phyloP scores from a whole-genome alignment of 73 alveolate genomes.

The Tetrahymena borealis region DNA sequence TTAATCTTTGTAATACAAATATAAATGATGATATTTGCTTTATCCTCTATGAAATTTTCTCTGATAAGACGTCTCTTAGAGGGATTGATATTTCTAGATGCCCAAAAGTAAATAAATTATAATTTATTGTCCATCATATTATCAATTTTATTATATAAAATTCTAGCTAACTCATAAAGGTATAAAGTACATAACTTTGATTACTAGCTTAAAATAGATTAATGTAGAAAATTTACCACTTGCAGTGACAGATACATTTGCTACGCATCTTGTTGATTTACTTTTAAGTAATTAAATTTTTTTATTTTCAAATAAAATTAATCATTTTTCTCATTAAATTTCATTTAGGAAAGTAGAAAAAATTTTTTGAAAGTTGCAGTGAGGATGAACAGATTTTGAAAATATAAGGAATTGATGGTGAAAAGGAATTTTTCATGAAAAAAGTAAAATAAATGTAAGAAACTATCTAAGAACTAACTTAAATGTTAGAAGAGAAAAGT shows the following conservation, averaged over 20 bases:
- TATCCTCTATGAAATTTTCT: not conserved
- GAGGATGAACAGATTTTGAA: not conserved
- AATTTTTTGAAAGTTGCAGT: not conserved
- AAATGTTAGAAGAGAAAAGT: not conserved
- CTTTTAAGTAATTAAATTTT: not conserved
- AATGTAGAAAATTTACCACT: not conserved
- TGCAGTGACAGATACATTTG: not conserved
- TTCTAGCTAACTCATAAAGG: not conserved
- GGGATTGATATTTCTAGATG: not conserved
- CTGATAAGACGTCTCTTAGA: not conserved
- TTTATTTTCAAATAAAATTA: not conserved
- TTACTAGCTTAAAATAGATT: not conserved
- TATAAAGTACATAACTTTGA: not conserved
- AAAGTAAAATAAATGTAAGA: not conserved
- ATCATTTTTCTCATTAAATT: not conserved
- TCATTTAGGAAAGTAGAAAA: not conserved
- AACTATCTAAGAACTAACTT: not conserved
- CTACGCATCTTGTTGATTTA: not conserved
- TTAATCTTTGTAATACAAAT: not conserved
- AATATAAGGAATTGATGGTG: not conserved
- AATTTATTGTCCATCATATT: not conserved
- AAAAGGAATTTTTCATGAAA: not conserved
- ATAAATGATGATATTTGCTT: not conserved
- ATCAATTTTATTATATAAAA: not conserved
- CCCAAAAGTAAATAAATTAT: not conserved